Evolutionary conservation across 345 rosid genomes (phyloP).

Genomic region (Sisymbrium altissimum): DNA sequence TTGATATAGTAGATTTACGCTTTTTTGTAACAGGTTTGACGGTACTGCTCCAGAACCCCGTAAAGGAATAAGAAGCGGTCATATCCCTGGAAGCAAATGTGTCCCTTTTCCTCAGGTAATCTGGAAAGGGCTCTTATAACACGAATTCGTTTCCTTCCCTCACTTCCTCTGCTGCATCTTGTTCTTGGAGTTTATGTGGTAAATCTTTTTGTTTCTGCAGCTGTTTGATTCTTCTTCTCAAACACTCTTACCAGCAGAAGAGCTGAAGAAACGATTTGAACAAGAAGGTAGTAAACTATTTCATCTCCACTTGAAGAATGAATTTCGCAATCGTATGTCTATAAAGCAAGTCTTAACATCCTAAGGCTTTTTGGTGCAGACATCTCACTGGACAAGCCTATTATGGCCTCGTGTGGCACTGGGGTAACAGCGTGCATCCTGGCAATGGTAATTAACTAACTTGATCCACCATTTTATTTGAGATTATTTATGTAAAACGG

Average conservation of each 20-base stretch:
- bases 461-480: neutral
- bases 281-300: conserved; percentile 58
- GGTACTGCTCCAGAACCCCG: conserved; percentile 93
- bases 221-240: conserved; percentile 82
- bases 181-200: neutral
- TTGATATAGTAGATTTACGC: neutral
- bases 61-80: conserved; percentile 90
- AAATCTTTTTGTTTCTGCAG: conserved; percentile 42
- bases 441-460: conserved; percentile 61
- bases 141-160: neutral
- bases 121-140: neutral
- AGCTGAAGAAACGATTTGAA: conserved; percentile 76
- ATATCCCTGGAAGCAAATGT: conserved; percentile 95
- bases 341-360: neutral
- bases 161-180: neutral
- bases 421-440: conserved; percentile 89
- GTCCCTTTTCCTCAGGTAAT: conserved; percentile 77
- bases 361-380: conserved; percentile 42
- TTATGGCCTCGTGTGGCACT: conserved; percentile 81
- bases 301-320: neutral
- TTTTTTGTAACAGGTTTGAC: conserved; percentile 60
- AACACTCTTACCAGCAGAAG: conserved; percentile 69
- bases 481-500: neutral
- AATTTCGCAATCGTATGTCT: neutral
- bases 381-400: conserved; percentile 71